Evolutionary conservation across 192 early-diverging fungal species (phyloP), one percentile per base, ranked within the genome.

Genomic region (Powellomyces hirtus): DNA sequence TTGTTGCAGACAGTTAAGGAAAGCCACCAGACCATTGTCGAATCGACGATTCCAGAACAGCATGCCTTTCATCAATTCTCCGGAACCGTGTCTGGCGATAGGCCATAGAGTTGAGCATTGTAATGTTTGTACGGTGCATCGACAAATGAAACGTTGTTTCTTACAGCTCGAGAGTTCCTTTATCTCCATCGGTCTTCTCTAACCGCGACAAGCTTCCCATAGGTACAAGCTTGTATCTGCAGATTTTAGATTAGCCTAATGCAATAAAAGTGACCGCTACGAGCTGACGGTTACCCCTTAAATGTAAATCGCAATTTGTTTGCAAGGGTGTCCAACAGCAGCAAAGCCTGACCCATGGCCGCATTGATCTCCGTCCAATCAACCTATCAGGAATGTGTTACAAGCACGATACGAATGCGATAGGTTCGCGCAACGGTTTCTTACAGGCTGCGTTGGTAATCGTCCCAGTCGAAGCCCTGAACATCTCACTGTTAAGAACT

Each of bases 291-390:
- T n/a, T 38, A 94, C 79, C 69, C 86, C 67, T 89, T 77, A 73
- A 98, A 96, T 31, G 86, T 83, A 68, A 94, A 92, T 13, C 86
- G 84, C 4, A 96, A 81, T 64, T 91, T 91, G 62, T 88, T 87
- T 10, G 93, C 94, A 26, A 97, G 84, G 0, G 92, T 93, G 72
- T 95, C 90, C 24, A 98, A 66, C 59, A 98, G 77, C 24, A 98
- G 75, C 36, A 93, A 61, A 4, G 91, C 84, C 67, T 96, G 94
- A 20, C 96, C 96, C 90, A 94, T 90, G 1, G 91, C 96, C 0
- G 96, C 94, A 78, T 98, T 98, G 59, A 98, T 95, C 78, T 98
- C 96, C 26, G 76, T 81, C 96, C 96, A 98, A 38, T 96, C 94
- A 33, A 98, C 84, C 83, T 88, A 64, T 22, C 46, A 31, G 11